Percentiles rank a stretch among this genome's conserved stretches.
These are phyloP conservation scores for Hippophae tibetana DNA, from an alignment of 306 rosid species.

Conservation along the genomic window DNA sequence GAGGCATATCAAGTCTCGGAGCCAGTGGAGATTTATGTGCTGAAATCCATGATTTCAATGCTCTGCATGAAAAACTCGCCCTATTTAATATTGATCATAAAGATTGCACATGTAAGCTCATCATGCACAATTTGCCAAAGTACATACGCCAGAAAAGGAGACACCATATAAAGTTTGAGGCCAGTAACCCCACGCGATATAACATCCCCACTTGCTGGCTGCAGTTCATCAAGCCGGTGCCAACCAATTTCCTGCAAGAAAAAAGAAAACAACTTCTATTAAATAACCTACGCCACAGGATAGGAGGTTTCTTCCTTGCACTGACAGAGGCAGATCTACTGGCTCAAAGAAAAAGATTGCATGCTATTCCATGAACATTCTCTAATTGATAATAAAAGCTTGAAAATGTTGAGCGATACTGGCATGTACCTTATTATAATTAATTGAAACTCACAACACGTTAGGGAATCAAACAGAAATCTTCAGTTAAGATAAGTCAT, in stretches of 20 bases:
- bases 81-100: constrained; percentile 12
- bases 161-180: constrained; percentile 96
- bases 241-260: constrained; percentile 85
- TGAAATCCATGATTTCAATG: constrained; percentile 68
- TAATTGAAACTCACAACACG: too few species aligned
- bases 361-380: too few species aligned
- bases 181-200: constrained; percentile 93
- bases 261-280: neutral
- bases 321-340: neutral
- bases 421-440: too few species aligned
- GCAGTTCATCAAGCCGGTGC: constrained; percentile 90
- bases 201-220: constrained; percentile 68
- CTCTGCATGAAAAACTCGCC: constrained; percentile 35
- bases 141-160: constrained; percentile 86
- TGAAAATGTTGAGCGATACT: too few species aligned
- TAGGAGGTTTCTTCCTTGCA: neutral
- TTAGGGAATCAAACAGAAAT: too few species aligned
- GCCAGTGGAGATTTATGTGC: constrained; percentile 45
- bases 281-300: too few species aligned
- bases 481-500: too few species aligned
- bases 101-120: constrained; percentile 9
- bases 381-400: too few species aligned
- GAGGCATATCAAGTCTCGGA: constrained; percentile 65
- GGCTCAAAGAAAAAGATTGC: too few species aligned
- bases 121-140: constrained; percentile 17